Percentiles rank a stretch among this genome's conserved stretches.
These are phyloP conservation scores for Mycena pura DNA, from an alignment of 768 basidiomycete species.

Conservation along the genomic window DNA sequence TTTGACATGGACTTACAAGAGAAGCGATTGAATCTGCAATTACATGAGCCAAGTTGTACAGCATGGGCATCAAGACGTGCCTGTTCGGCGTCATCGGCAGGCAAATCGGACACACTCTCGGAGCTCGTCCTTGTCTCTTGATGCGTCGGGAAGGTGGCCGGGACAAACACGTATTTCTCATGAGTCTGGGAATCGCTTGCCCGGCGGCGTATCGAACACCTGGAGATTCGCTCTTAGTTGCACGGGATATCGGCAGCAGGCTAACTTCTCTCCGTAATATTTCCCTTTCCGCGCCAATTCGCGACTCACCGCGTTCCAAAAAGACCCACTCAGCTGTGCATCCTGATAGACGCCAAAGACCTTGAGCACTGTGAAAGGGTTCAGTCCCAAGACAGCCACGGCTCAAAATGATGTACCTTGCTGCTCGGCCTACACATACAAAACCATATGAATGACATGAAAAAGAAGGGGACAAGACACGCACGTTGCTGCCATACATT, in stretches of 20 bases:
- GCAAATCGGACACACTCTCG: conserved; percentile 7
- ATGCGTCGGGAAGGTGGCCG: neutral
- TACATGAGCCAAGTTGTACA: conserved; percentile 31
- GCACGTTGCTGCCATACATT: neutral
- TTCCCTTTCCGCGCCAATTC: conserved; percentile 8
- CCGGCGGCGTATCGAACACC: conserved; percentile 11
- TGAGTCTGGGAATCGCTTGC: no score
- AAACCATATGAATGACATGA: neutral
- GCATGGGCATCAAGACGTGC: conserved; percentile 36
- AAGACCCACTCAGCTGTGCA: conserved; percentile 6
- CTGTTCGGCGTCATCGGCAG: conserved; percentile 22
- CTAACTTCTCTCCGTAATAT: conserved; percentile 9
- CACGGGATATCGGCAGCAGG: no score
- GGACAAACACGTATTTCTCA: neutral
- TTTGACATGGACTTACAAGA: conserved; percentile 43
- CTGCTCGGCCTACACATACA: conserved; percentile 1
- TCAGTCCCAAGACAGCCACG: neutral
- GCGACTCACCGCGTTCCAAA: conserved; percentile 18
- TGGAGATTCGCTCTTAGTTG: neutral
- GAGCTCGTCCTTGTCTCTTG: neutral
- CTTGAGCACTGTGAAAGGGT: conserved; percentile 7
- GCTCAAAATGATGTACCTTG: neutral
- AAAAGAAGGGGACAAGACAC: neutral
- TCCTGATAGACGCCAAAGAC: conserved; percentile 13
- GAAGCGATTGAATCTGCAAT: conserved; percentile 37